Evolutionary conservation across 1,284 basidiomycete genomes (phyloP), one percentile per base, ranked within the genome.

Genomic region (Butyriboletus appendiculatus): DNA sequence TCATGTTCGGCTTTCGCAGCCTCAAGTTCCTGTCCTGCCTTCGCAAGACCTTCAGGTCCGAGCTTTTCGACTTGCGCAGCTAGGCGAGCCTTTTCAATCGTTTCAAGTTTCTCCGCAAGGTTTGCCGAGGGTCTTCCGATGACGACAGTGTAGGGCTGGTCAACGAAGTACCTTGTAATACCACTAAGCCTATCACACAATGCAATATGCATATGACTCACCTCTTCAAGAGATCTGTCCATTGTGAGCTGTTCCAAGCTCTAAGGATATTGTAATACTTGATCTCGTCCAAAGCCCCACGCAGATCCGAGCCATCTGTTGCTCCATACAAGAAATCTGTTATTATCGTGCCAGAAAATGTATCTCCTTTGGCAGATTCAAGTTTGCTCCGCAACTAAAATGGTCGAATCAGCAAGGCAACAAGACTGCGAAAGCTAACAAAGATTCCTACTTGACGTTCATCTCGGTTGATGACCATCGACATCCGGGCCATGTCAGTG

Each of bases 401-500:
- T 34, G 14, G 43, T 42, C 14, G 2, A 48, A 48, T 51, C 30
- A 59, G 49, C 4, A 58, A 44, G 37, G 30, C 37, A n/a, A 48
- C 9, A 5, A 55, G 49, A 38, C 3, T 43, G 7, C 20, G 3
- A 37, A 43, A 24, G 6, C 15, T n/a, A 14, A 41, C 2, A 42
- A 53, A 52, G 18, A 22, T 11, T 47, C 71, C 45, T 62, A 90
- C 88, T 77, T 95, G 92, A 56, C 93, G 84, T 71, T 93, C 90
- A 66, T 98, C 94, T 35, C 95, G 79, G 60, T 89, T 84, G 52
- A 99, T 86, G 20, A 98, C 79, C 82, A 92, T 90, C 18, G 73
- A 72, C 89, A 99, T 98, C 26, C 97, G 79, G 32, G 88, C 80
- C 90, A 98, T 96, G 73, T 99, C 94, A 52, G 99, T 78, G 5